A percentile compares a stretch with the other conserved stretches of the same genome.
Evolutionary conservation across 1,139 yeast species (phyloP).

Genomic region (Saccharomycopsis hybrid): DNA sequence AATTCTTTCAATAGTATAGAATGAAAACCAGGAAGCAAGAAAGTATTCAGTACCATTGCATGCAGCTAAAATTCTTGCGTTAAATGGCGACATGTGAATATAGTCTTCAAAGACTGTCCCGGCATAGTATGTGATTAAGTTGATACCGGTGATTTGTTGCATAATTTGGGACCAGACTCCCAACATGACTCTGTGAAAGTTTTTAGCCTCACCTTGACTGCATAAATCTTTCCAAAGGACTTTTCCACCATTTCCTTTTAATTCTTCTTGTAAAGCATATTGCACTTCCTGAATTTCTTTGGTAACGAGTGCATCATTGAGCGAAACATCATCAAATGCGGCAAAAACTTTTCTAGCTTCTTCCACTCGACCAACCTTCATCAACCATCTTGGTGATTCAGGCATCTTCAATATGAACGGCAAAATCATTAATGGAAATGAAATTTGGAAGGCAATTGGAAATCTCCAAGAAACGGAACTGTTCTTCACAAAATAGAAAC

Average conservation of each 20-base stretch:
- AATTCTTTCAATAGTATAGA: constrained; percentile 39
- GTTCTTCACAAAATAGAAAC: constrained; percentile 34
- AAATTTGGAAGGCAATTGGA: constrained; percentile 38
- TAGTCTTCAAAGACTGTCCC: constrained; percentile 37
- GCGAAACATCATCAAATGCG: constrained; percentile 35
- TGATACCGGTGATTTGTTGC: constrained; percentile 41
- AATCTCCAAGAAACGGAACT: constrained; percentile 35
- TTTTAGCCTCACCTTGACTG: constrained; percentile 37
- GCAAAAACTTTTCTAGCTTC: constrained; percentile 29
- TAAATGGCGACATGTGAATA: constrained; percentile 31
- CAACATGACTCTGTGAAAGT: constrained; percentile 42
- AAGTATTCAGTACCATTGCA: constrained; percentile 45
- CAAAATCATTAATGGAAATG: constrained; percentile 29
- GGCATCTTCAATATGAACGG: constrained; percentile 29
- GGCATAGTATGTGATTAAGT: constrained; percentile 38
- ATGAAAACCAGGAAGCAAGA: constrained; percentile 39
- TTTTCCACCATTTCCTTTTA: constrained; percentile 25
- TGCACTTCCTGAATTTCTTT: constrained; percentile 27
- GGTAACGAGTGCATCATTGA: constrained; percentile 30
- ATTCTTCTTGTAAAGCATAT: constrained; percentile 23
- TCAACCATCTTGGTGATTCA: constrained; percentile 46
- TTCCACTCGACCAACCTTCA: constrained; percentile 32
- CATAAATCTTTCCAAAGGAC: constrained; percentile 26
- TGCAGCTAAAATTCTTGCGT: constrained; percentile 48
- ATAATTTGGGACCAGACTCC: constrained; percentile 42